Conservation (phyloP, 768 basidiomycete genomes). For the Mycena rosella region DNA sequence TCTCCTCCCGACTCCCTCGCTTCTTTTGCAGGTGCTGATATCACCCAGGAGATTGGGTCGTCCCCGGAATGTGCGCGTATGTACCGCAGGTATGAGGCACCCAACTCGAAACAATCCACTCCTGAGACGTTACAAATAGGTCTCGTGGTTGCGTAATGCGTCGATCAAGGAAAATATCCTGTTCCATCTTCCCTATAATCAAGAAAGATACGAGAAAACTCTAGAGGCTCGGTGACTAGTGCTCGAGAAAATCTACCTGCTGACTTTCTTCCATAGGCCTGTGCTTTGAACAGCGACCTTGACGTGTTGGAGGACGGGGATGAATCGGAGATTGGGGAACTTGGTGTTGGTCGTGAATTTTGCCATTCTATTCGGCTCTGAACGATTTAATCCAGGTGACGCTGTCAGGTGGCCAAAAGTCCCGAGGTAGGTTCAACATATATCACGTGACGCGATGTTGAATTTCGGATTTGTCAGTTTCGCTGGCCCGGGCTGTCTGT, state of each 20-base stretch:
- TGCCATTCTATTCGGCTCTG: no score
- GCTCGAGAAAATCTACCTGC: neutral
- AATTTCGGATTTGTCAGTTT: constrained; percentile 56
- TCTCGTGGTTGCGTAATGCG: neutral
- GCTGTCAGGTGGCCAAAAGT: constrained; percentile 49
- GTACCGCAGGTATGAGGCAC: constrained; percentile 74
- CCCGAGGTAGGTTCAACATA: constrained; percentile 20
- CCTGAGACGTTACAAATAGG: no score
- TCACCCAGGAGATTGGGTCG: no score
- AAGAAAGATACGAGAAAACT: constrained; percentile 68
- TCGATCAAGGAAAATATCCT: constrained; percentile 50
- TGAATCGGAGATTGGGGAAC: constrained; percentile 88
- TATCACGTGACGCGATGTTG: neutral
- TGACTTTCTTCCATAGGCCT: constrained; percentile 51
- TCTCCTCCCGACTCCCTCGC: no score
- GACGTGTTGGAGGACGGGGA: constrained; percentile 92
- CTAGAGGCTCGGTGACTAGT: constrained; percentile 36
- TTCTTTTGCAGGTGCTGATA: no score
- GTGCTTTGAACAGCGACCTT: constrained; percentile 78
- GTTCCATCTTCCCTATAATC: constrained; percentile 44
- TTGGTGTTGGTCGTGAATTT: constrained; percentile 62
- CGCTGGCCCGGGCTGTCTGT: constrained; percentile 78
- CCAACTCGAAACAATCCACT: no score
- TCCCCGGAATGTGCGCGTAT: constrained; percentile 88
- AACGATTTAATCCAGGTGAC: constrained; percentile 34